Evolutionary conservation across 2,329 filamentous ascomycete genomes (phyloP), one percentile per base, ranked within the genome.

Genomic region (Cercospora beticola): DNA sequence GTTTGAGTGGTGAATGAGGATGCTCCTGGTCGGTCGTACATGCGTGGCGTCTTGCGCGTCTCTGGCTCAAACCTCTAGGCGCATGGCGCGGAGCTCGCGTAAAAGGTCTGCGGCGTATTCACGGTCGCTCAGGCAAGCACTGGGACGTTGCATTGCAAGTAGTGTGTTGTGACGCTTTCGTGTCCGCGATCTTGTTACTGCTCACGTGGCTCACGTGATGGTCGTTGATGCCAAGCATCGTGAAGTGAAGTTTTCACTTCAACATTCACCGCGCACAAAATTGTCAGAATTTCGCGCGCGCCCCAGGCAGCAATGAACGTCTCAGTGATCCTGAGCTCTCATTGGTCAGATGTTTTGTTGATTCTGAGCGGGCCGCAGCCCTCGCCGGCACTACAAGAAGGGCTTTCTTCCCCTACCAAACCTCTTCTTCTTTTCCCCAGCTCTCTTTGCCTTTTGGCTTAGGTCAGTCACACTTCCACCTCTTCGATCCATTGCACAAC

Each of bases 371-470:
- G 36, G 23, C 28, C 23, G 60, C 40, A 28, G n/a, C 36, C 16
- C 14, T 30, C 8, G 43, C 40, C 43, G 16, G 26, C 23, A 30
- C 26, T 63, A 31, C 10, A 33, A 63, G 43, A 33, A 63, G 36
- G 9, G 26, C 31, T 52, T 26, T 33, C 8, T 23, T 23, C 28
- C 43, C 46, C 14, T 30, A 4, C n/a, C 12, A 36, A 5, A 18
- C 30, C 23, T 60, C 10, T 36, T 60, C n/a, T 33, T 62, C 64
- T 61, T 40, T 60, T 64, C 61, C 54, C 30, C 43, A 68, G 60
- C 66, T 58, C 54, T 43, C 61, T 60, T 64, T 63, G 61, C 61
- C 66, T 59, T 64, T 61, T 68, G 61, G 66, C 66, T 68, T 59
- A 68, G 61, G 64, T 67, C 60, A 67, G 46, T 49, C 62, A 46